These are phyloP conservation scores for Trypanosomatidae sp. DNA, from an alignment of 208 protist genomes.

Conservation along the genomic window DNA sequence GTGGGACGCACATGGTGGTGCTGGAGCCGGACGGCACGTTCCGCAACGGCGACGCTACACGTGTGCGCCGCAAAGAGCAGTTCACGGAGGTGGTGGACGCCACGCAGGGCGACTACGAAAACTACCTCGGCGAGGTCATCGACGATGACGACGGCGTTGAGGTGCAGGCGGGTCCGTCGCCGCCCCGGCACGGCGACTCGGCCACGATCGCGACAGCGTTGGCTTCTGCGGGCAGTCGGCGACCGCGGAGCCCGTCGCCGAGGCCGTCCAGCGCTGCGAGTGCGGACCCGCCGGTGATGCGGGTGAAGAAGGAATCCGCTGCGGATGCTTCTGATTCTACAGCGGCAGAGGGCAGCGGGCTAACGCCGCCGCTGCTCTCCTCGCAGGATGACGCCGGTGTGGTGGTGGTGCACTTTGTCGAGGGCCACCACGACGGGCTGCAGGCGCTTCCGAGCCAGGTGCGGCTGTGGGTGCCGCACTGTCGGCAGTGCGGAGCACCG, in stretches of 20 bases:
- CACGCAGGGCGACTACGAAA: conserved; percentile 59
- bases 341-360: background rate
- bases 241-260: too few species aligned
- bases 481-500: conserved; percentile 44
- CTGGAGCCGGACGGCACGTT: conserved; percentile 75
- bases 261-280: too few species aligned
- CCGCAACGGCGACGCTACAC: conserved; percentile 67
- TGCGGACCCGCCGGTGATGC: too few species aligned
- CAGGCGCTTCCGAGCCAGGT: conserved; percentile 66
- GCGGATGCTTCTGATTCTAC: background rate
- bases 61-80: conserved; percentile 54
- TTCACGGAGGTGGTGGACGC: conserved; percentile 68
- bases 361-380: conserved; percentile 7
- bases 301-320: conserved; percentile 11
- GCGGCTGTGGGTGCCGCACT: conserved; percentile 78
- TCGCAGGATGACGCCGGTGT: conserved; percentile 56
- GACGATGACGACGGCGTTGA: conserved; percentile 41
- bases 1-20: conserved; percentile 78
- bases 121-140: conserved; percentile 49
- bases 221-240: background rate
- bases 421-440: conserved; percentile 18
- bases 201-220: background rate
- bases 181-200: background rate
- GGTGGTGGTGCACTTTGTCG: conserved; percentile 66
- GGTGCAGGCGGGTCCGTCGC: background rate